Base-by-base conservation (phyloP, 805 yeast species). In the Helenozyma baotianmanensis region DNA sequence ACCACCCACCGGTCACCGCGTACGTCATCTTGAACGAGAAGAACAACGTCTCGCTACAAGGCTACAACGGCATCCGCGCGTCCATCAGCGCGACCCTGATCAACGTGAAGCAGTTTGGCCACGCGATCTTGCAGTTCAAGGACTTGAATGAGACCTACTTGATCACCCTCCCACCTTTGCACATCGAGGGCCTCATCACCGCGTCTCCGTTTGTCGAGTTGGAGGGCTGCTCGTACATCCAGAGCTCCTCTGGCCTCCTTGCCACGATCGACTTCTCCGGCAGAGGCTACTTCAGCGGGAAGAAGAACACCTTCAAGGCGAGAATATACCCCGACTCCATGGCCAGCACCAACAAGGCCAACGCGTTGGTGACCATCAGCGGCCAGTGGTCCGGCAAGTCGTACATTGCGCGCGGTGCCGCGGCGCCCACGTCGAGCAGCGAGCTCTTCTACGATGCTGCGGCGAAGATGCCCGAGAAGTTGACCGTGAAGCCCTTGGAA, bases 1-100 rank as follows among this genome's bases (percentile, higher is more conserved):
- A 92, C 63, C 98, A 92, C 59, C 98, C 98, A 12, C 97, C 98
- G 16, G 81, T 84, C 22, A 89, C 97, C n/a, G 97, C 92, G 6
- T 92, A 88, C 56, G 76, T 88, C 26, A 74, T 92, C 35, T 64
- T 75, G 51, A 88, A 88, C 56, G 83, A 79, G 42, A 75, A 77
- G 50, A 72, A 81, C 56, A 72, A 80, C 21, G 80, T 82, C 16
- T 61, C 67, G 25, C 67, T 88, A 42, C 84, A 89, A 58, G 98
- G 98, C 33, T 90, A 86, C 64, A 89, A 85, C 53, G 90, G 90
- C 24, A 76, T 90, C 52, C 83, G 77, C 58, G 89, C 97, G 16
- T 76, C 85, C 14, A 81, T 92, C 62, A 72, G 89, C 15, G 71
- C 88, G 26, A 70, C 88, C 9, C 76, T 92, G 30, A 71, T 92